phyloP scores from a whole-genome alignment of 2,329 filamentous ascomycete species.

The Aspergillus pseudotamarii region DNA sequence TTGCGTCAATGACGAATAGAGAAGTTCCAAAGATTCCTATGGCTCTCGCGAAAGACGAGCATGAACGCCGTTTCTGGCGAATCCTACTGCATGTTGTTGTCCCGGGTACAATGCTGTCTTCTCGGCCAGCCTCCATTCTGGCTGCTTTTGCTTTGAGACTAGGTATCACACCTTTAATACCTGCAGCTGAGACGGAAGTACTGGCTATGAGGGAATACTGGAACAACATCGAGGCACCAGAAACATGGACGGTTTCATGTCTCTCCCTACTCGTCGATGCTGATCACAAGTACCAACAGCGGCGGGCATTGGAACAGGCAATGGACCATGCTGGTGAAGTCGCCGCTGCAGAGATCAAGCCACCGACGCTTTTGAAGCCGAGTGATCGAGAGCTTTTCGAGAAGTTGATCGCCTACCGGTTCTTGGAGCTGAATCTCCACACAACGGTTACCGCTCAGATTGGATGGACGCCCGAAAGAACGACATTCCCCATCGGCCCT shows the following conservation, averaged over 20 bases:
- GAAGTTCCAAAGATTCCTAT: conserved; percentile 49
- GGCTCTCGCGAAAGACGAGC: conserved; percentile 39
- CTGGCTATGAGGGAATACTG: conserved; percentile 47
- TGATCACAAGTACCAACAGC: conserved; percentile 38
- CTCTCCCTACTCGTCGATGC: conserved; percentile 53
- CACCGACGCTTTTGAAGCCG: not conserved
- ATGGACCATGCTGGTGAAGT: not conserved
- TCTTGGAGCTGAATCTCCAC: conserved; percentile 52
- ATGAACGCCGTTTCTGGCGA: conserved; percentile 51
- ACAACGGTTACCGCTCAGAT: conserved; percentile 48
- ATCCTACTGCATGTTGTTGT: conserved; percentile 53
- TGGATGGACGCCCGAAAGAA: conserved; percentile 53
- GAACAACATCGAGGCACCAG: conserved; percentile 52
- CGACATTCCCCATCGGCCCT: conserved; percentile 47
- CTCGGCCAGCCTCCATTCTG: conserved; percentile 50
- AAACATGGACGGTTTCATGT: conserved; percentile 55
- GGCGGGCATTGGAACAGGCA: conserved; percentile 6
- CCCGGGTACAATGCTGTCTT: conserved; percentile 51
- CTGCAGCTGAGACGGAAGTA: conserved; percentile 48
- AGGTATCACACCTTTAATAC: conserved; percentile 48
- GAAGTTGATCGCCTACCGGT: conserved; percentile 7
- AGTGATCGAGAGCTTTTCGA: not conserved
- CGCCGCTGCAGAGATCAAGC: not conserved
- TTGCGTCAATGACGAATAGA: conserved; percentile 33
- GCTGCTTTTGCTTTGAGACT: conserved; percentile 54